Conservation (phyloP, 2,329 filamentous ascomycete genomes). For the Fusarium longipes region DNA sequence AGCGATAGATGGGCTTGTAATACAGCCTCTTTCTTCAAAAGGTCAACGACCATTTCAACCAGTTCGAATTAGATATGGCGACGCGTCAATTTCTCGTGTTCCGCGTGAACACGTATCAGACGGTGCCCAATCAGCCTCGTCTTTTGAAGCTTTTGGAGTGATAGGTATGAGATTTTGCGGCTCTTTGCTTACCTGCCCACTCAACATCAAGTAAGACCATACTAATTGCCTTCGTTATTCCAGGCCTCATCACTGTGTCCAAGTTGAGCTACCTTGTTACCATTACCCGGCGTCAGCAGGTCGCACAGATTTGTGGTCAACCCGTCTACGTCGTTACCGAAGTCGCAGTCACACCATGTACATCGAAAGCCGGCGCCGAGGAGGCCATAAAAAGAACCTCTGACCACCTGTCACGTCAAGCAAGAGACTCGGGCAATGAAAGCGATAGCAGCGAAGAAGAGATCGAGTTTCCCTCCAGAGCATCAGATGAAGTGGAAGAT, state of each 20-base stretch:
- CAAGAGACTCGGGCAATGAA: slow-evolving; percentile 55
- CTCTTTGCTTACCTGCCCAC: slow-evolving; percentile 17
- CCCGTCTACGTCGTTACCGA: slow-evolving; percentile 90
- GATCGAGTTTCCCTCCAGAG: slow-evolving; percentile 49
- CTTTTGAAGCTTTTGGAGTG: slow-evolving; percentile 70
- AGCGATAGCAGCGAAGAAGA: slow-evolving; percentile 63
- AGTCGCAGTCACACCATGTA: slow-evolving; percentile 88
- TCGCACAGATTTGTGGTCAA: slow-evolving; percentile 84
- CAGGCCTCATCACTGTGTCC: slow-evolving; percentile 86
- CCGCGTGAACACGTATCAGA: slow-evolving; percentile 61
- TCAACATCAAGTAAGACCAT: slow-evolving; percentile 18
- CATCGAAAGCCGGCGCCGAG: slow-evolving; percentile 78
- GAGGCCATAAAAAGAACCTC: slow-evolving; percentile 74
- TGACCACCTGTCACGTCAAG: slow-evolving; percentile 53
- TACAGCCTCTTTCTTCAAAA: slow-evolving; percentile 76
- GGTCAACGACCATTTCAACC: slow-evolving; percentile 66
- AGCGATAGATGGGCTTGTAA: slow-evolving; percentile 82
- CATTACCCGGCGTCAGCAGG: slow-evolving; percentile 86
- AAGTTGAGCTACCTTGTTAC: slow-evolving; percentile 85
- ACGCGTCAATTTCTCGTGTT: slow-evolving; percentile 59
- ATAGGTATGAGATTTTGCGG: slow-evolving; percentile 58
- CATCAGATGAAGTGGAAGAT: slow-evolving; percentile 60
- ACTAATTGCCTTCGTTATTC: slow-evolving; percentile 14
- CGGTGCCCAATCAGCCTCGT: slow-evolving; percentile 57
- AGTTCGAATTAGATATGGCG: slow-evolving; percentile 77